Percentiles rank a stretch among this genome's conserved stretches.
Evolutionary conservation across 257 asterid species (phyloP).

Genomic region (Haberlea rhodopensis): DNA sequence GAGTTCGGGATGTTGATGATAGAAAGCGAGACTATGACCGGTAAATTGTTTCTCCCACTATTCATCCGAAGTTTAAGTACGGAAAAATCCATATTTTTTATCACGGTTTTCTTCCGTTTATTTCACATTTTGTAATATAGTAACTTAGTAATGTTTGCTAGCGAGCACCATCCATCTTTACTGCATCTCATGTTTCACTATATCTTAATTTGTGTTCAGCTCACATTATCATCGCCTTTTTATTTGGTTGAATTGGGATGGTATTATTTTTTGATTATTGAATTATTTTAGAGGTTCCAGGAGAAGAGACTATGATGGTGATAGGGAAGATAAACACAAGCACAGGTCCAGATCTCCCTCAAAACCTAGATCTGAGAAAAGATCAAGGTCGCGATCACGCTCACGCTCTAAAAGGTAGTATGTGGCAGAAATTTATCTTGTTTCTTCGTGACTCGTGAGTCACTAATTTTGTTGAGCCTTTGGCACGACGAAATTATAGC

Average conservation of each 20-base stretch:
- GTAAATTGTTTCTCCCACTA: constrained; percentile 32
- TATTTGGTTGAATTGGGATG: constrained; percentile 1
- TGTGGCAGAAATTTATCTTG: constrained; percentile 7
- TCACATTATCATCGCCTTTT: background rate
- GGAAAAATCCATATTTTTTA: background rate
- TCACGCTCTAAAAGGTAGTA: constrained; percentile 83
- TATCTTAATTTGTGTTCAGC: background rate
- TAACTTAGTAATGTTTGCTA: background rate
- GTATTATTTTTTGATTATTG: constrained; percentile 17
- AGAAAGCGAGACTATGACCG: constrained; percentile 70
- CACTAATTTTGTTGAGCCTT: background rate
- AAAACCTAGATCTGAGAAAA: constrained; percentile 59
- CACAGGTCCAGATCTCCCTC: constrained; percentile 72
- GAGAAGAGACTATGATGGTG: constrained; percentile 66
- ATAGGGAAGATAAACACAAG: constrained; percentile 60
- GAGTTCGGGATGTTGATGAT: constrained; percentile 43
- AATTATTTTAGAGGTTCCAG: constrained; percentile 36
- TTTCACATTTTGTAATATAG: constrained; percentile 7
- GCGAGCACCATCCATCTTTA: no score
- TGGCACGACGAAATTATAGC: background rate
- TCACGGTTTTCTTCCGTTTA: constrained; percentile 1
- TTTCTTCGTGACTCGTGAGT: constrained; percentile 12
- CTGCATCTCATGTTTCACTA: background rate
- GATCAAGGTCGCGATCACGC: constrained; percentile 82
- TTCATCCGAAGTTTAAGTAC: background rate